These are phyloP conservation scores for Olyra latifolia DNA, from an alignment of 176 grass and related monocot genomes.

Conservation along the genomic window DNA sequence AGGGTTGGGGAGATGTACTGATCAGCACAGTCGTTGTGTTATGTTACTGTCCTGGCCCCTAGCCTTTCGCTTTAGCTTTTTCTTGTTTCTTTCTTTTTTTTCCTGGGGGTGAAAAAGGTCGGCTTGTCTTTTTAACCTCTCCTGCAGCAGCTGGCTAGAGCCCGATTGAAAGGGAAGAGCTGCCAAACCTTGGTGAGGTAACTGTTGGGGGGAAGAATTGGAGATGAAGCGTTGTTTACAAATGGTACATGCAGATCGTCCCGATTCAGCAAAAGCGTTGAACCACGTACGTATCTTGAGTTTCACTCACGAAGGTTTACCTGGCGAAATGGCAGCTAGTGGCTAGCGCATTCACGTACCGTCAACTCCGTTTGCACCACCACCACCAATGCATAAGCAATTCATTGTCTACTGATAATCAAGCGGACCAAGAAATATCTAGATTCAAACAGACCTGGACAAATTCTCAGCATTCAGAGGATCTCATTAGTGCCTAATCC, in stretches of 20 bases:
- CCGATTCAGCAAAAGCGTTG: neutral
- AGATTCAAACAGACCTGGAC: neutral
- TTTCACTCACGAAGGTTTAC: constrained; percentile 23
- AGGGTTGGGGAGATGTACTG: neutral
- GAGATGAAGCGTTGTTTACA: neutral
- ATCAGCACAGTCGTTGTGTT: neutral
- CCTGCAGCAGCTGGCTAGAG: neutral
- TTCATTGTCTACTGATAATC: neutral
- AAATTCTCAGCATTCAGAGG: neutral
- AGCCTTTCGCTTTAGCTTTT: neutral
- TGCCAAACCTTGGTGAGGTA: constrained; percentile 19
- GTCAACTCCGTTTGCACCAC: neutral
- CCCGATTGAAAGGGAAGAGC: constrained; percentile 38
- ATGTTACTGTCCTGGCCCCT: neutral
- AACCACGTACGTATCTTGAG: constrained; percentile 21
- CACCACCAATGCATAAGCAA: neutral
- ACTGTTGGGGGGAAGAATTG: constrained; percentile 12
- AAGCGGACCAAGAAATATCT: neutral
- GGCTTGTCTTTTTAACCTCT: constrained; percentile 40
- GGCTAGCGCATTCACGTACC: neutral
- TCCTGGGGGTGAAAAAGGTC: constrained; percentile 20
- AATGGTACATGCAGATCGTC: neutral
- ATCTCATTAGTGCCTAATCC: neutral
- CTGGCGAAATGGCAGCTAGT: constrained; percentile 8
- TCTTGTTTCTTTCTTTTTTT: too few relatives aligned